Evolutionary conservation across 257 asterid genomes (phyloP).

Genomic region (Henckelia pumila): DNA sequence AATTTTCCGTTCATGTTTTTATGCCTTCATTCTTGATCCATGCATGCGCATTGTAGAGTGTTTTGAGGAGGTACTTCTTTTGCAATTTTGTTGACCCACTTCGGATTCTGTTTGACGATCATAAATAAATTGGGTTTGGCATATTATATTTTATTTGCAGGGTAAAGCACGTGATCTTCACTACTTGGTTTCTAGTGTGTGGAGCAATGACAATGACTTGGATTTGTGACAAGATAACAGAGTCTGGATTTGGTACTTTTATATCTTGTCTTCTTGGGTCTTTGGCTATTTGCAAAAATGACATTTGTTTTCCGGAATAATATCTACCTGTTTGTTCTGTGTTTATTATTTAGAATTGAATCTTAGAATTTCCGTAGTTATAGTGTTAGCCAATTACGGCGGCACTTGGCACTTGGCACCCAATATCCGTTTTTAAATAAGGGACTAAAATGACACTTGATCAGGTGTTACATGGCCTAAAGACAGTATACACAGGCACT

Average conservation of each 20-base stretch:
- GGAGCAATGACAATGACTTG: slow-evolving; percentile 97
- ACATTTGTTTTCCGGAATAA: background rate
- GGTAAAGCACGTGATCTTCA: slow-evolving; percentile 80
- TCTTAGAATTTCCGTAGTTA: background rate
- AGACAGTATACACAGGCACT: background rate
- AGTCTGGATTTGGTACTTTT: slow-evolving; percentile 84
- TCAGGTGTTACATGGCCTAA: background rate
- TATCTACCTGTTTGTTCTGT: slow-evolving; percentile 11
- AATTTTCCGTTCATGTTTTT: background rate
- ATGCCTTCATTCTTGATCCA: background rate
- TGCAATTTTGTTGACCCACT: background rate
- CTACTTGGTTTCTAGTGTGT: slow-evolving; percentile 71
- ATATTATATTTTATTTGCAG: slow-evolving; percentile 37
- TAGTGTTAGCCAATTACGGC: background rate
- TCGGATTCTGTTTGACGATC: slow-evolving; percentile 9
- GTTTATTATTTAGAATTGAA: background rate
- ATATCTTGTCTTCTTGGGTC: background rate
- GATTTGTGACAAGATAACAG: slow-evolving; percentile 91
- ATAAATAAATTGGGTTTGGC: background rate
- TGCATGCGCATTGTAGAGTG: background rate
- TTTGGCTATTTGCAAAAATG: slow-evolving; percentile 10
- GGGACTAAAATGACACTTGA: background rate
- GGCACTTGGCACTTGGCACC: background rate
- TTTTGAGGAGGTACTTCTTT: background rate
- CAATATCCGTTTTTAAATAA: background rate